Evolutionary conservation across 1,284 basidiomycete species (phyloP).

Genomic region (Trichosporon inkin): DNA sequence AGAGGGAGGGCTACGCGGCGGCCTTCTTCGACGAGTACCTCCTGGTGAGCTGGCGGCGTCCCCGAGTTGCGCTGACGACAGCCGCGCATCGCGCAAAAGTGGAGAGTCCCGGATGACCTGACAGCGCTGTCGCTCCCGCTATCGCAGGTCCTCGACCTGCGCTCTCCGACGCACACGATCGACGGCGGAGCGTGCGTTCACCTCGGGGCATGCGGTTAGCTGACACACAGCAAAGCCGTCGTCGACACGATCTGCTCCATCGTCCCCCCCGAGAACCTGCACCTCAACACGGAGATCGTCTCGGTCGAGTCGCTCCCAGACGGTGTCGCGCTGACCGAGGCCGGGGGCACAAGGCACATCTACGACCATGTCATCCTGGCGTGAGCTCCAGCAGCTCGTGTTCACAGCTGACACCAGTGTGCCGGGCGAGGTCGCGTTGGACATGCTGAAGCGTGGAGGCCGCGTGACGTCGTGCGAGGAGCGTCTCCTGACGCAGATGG

Average conservation of each 20-base stretch:
- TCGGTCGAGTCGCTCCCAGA: constrained; percentile 31
- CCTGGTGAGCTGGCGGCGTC: constrained; percentile 56
- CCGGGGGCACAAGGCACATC: constrained; percentile 38
- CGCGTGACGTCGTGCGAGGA: constrained; percentile 59
- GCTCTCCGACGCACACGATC: constrained; percentile 50
- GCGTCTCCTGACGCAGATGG: constrained; percentile 51
- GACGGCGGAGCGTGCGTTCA: constrained; percentile 58
- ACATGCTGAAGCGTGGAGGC: constrained; percentile 59
- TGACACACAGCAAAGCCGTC: constrained; percentile 55
- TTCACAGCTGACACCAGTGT: constrained; percentile 25
- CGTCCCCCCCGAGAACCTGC: constrained; percentile 58
- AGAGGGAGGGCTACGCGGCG: constrained; percentile 63
- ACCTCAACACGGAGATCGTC: constrained; percentile 60
- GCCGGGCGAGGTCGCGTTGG: constrained; percentile 65
- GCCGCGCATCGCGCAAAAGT: constrained; percentile 19
- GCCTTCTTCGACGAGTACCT: constrained; percentile 73
- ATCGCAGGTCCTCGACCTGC: constrained; percentile 11
- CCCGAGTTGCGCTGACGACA: neutral
- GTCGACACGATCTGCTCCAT: constrained; percentile 62
- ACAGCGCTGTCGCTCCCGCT: constrained; percentile 15
- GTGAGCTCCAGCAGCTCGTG: constrained; percentile 40
- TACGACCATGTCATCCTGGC: constrained; percentile 77
- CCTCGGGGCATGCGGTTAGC: constrained; percentile 34
- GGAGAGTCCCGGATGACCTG: constrained; percentile 16
- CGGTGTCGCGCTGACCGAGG: constrained; percentile 40